A percentile compares a stretch with the other conserved stretches of the same genome.
Conservation (phyloP, 202 grass and related monocot species). For the Eragrostis tef region DNA sequence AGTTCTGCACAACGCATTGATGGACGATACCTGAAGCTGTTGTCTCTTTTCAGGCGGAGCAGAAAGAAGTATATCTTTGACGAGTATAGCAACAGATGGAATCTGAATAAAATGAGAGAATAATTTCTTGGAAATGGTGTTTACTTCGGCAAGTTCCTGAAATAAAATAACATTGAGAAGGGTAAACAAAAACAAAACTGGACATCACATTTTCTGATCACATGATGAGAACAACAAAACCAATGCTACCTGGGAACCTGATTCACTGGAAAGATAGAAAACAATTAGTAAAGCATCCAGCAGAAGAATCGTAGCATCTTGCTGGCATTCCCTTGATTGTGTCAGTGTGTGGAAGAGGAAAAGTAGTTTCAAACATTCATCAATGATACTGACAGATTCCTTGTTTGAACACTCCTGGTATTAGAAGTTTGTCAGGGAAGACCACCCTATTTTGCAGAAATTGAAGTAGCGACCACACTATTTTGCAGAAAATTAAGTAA, state of each 20-base stretch:
- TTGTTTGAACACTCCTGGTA: slow-evolving; percentile 72
- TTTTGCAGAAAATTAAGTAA: slow-evolving; percentile 38
- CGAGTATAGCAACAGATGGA: slow-evolving; percentile 67
- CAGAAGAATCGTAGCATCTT: slow-evolving; percentile 68
- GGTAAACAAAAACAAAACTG: slow-evolving; percentile 14
- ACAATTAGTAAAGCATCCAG: slow-evolving; percentile 79
- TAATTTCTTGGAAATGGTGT: slow-evolving; percentile 69
- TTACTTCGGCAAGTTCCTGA: slow-evolving; percentile 81
- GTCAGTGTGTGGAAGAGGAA: slow-evolving; percentile 78
- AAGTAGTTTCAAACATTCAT: slow-evolving; percentile 82
- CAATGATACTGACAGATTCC: slow-evolving; percentile 68
- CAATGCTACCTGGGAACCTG: slow-evolving; percentile 65
- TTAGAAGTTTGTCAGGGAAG: slow-evolving; percentile 49
- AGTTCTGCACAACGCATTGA: background rate
- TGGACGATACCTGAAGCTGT: slow-evolving; percentile 69
- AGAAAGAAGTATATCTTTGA: slow-evolving; percentile 88
- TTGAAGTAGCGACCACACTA: slow-evolving; percentile 12
- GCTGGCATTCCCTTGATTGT: slow-evolving; percentile 65
- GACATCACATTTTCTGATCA: slow-evolving; percentile 17
- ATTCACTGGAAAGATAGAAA: slow-evolving; percentile 66
- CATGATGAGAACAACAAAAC: slow-evolving; percentile 16
- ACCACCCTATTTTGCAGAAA: slow-evolving; percentile 23
- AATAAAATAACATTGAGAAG: slow-evolving; percentile 28
- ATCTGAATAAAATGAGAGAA: slow-evolving; percentile 96
- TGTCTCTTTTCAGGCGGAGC: slow-evolving; percentile 64